Percentiles rank a stretch among this genome's conserved stretches.
These are phyloP conservation scores for Alternaria metachromatica DNA, from an alignment of 2,329 filamentous ascomycete species.

Conservation along the genomic window DNA sequence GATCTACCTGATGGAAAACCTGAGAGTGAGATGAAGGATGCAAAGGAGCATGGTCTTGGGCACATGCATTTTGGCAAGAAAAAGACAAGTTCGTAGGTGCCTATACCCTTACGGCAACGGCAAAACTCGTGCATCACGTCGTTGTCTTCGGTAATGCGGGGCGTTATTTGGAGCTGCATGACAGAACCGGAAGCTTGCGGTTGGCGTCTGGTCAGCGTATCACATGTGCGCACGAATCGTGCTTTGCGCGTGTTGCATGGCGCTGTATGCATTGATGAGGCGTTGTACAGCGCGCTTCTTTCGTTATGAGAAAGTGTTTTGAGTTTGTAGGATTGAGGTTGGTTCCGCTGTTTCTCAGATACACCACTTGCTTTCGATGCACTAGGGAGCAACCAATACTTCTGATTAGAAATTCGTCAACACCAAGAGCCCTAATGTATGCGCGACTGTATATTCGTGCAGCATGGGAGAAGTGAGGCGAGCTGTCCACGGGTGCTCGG, in stretches of 20 bases:
- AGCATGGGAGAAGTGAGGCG: conserved; percentile 26
- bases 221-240: conserved; percentile 28
- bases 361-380: conserved; percentile 15
- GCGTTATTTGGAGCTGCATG: conserved; percentile 12
- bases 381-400: neutral
- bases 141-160: conserved; percentile 5
- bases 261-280: conserved; percentile 34
- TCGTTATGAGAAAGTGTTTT: neutral
- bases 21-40: conserved; percentile 48
- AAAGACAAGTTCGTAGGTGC: conserved; percentile 26
- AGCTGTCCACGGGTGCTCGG: conserved; percentile 3
- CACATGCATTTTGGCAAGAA: conserved; percentile 35
- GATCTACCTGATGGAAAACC: conserved; percentile 53
- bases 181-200: conserved; percentile 7
- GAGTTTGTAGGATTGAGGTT: neutral
- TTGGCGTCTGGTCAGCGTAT: conserved; percentile 30
- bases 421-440: neutral
- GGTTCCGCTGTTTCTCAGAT: conserved; percentile 14
- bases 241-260: conserved; percentile 29
- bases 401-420: neutral
- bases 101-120: neutral
- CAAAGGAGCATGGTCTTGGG: conserved; percentile 42
- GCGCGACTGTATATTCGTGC: neutral
- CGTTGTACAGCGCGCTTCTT: conserved; percentile 23
- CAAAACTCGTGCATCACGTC: neutral